Conservation (phyloP, 108 stramenopile genomes). For the Mayamaea pseudoterrestris region DNA sequence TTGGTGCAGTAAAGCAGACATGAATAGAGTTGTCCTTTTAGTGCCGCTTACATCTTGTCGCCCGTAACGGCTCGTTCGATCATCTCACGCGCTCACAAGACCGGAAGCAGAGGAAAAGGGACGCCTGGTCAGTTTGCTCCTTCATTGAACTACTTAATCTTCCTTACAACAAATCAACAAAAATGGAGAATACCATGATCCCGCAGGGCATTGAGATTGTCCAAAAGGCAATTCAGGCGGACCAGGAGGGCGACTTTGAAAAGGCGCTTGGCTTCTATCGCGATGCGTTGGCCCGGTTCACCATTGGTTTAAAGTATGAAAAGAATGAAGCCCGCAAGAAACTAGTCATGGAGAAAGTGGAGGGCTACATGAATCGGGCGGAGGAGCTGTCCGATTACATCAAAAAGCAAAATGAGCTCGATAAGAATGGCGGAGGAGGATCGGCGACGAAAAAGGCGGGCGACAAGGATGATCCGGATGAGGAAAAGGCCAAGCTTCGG, state of each 20-base stretch:
- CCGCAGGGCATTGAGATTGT: constrained; percentile 86
- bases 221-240: constrained; percentile 75
- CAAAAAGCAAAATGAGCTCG: constrained; percentile 63
- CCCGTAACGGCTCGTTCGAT: too few relatives aligned
- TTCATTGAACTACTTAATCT: not conserved
- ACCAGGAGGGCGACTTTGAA: constrained; percentile 83
- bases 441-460: constrained; percentile 36
- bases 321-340: constrained; percentile 90
- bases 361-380: constrained; percentile 98
- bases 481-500: constrained; percentile 70
- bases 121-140: not conserved
- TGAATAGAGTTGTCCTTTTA: too few relatives aligned
- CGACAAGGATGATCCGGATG: constrained; percentile 56
- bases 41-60: too few relatives aligned
- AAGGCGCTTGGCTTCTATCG: constrained; percentile 80
- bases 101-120: not conserved
- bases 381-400: constrained; percentile 88
- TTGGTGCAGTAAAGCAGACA: too few relatives aligned
- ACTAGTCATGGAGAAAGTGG: constrained; percentile 83
- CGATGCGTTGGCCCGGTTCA: constrained; percentile 80
- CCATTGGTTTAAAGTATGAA: constrained; percentile 95
- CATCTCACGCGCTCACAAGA: not conserved
- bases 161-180: not conserved
- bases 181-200: constrained; percentile 86
- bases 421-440: constrained; percentile 33